Evolutionary conservation across 1,139 yeast genomes (phyloP).

Genomic region (Candida sp.): DNA sequence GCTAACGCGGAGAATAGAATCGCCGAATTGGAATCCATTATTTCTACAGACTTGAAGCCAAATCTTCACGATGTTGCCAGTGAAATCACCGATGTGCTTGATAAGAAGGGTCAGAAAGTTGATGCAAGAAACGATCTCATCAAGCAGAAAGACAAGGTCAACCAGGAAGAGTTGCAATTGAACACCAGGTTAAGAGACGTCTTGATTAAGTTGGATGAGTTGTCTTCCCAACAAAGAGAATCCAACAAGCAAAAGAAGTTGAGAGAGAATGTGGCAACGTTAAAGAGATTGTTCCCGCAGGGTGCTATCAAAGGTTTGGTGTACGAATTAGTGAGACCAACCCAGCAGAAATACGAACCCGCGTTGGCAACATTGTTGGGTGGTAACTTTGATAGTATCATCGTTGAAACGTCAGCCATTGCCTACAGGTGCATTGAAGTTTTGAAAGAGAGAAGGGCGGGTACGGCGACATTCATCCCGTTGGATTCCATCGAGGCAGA

Average conservation of each 20-base stretch:
- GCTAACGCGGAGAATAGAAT: constrained; percentile 44
- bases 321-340: constrained; percentile 80
- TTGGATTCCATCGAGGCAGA: constrained; percentile 68
- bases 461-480: constrained; percentile 89
- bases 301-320: constrained; percentile 80
- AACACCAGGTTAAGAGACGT: constrained; percentile 71
- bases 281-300: constrained; percentile 71
- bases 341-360: constrained; percentile 70
- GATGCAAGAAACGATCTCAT: constrained; percentile 45
- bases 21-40: constrained; percentile 31
- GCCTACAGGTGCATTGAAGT: constrained; percentile 87
- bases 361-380: constrained; percentile 88
- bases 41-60: constrained; percentile 35
- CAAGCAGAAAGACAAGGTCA: constrained; percentile 47
- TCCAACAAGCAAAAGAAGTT: constrained; percentile 68
- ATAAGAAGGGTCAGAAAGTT: constrained; percentile 43
- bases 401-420: constrained; percentile 76
- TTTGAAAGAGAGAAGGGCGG: constrained; percentile 84
- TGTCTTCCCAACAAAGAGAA: constrained; percentile 79
- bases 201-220: constrained; percentile 66
- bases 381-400: constrained; percentile 75
- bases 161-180: constrained; percentile 54
- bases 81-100: constrained; percentile 36
- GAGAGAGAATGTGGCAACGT: constrained; percentile 70
- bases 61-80: constrained; percentile 36